Evolutionary conservation across 441 rosid genomes (phyloP).

Genomic region (Populus hybrid): DNA sequence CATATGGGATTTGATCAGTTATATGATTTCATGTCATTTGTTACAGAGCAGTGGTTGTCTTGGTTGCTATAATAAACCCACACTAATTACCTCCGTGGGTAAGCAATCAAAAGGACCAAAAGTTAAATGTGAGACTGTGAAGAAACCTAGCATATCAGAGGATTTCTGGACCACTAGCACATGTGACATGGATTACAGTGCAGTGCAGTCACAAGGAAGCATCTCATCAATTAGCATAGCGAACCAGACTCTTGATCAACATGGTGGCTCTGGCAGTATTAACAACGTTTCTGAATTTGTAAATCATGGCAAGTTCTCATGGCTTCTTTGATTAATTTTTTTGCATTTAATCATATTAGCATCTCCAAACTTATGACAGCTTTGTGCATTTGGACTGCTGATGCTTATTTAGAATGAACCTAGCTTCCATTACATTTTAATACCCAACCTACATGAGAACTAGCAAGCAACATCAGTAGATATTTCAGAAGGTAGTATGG

Average conservation of each 20-base stretch:
- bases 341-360: background rate
- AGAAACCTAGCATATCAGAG: conserved; percentile 48
- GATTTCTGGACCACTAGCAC: conserved; percentile 58
- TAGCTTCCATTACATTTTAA: background rate
- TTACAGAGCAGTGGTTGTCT: conserved; percentile 90
- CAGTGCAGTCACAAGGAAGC: conserved; percentile 58
- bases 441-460: background rate
- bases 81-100: conserved; percentile 41
- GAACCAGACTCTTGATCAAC: conserved; percentile 45
- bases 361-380: conserved; percentile 6
- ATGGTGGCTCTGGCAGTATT: conserved; percentile 42
- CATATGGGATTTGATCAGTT: conserved; percentile 21
- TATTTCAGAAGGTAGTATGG: background rate
- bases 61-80: conserved; percentile 57
- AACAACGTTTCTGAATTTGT: conserved; percentile 59
- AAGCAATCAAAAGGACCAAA: conserved; percentile 50
- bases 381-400: background rate
- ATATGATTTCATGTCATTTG: conserved; percentile 47
- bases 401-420: background rate
- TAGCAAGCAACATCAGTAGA: no score
- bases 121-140: conserved; percentile 38
- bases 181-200: conserved; percentile 51
- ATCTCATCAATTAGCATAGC: conserved; percentile 46
- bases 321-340: conserved; percentile 12
- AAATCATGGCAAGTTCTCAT: conserved; percentile 67